Conservation (phyloP, 768 basidiomycete species). For the Lanmaoa rubissima region DNA sequence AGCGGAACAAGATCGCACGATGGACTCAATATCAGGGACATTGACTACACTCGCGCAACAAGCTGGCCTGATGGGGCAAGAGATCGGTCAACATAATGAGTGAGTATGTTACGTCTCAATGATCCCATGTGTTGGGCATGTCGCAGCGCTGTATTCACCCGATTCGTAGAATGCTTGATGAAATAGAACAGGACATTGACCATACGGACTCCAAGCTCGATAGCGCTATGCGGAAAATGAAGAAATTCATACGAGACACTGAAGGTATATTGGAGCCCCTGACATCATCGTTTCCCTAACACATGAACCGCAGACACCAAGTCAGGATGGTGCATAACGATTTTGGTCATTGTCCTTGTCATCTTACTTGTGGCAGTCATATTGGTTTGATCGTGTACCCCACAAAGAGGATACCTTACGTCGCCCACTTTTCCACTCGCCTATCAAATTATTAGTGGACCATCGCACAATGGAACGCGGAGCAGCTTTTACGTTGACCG, state of each 20-base stretch:
- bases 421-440: slow-evolving; percentile 7
- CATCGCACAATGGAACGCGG: neutral
- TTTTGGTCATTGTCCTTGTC: slow-evolving; percentile 78
- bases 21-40: slow-evolving; percentile 86
- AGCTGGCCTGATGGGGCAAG: slow-evolving; percentile 91
- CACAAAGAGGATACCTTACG: slow-evolving; percentile 9
- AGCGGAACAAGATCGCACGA: slow-evolving; percentile 83
- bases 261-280: slow-evolving; percentile 48
- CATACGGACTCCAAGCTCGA: slow-evolving; percentile 61
- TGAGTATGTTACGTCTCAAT: slow-evolving; percentile 37
- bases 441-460: slow-evolving; percentile 14
- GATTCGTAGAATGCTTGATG: slow-evolving; percentile 67
- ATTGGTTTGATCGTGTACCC: slow-evolving; percentile 45
- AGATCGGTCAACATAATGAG: slow-evolving; percentile 92
- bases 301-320: slow-evolving; percentile 57
- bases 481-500: neutral
- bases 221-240: slow-evolving; percentile 65
- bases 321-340: slow-evolving; percentile 86
- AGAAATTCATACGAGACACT: slow-evolving; percentile 80
- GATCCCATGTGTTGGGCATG: neutral
- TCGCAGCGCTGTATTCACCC: neutral
- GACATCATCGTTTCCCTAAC: neutral
- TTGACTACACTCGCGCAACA: slow-evolving; percentile 83
- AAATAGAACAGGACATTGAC: slow-evolving; percentile 74
- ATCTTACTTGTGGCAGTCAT: slow-evolving; percentile 79